Base-by-base conservation (phyloP, 306 rosid genomes). In the Trichosanthes cucumerina region DNA sequence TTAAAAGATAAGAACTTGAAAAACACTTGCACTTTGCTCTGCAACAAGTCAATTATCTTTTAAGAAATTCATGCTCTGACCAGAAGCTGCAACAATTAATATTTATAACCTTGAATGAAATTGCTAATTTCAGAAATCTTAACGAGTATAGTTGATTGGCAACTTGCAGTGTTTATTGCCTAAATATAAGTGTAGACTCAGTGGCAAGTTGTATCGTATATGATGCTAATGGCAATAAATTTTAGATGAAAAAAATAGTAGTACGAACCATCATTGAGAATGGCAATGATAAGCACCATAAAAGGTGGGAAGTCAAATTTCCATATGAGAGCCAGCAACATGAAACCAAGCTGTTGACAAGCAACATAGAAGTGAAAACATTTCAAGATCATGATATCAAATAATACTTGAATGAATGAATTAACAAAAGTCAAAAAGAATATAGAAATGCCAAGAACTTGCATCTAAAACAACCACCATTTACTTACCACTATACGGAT, bases 251-350 rank as follows among this genome's bases (percentile, higher is more conserved):
- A 34, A 2, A 19, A 9, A 5, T 50, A 63, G 78, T 78, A 82
- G 64, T 81, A 83, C 98, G 28, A 75, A 95, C 98, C 98, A 84
- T 95, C 98, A 57, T 95, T 95, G 78, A 95, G 97, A 65, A 95
- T 91, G 82, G 98, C 98, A 13, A 95, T 92, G 71, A 95, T 95
- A 21, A 95, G 98, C 84, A 95, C 97, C 98, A 95, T 95, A 72
- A 95, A 95, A 58, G 98, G 98, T 24, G 98, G 98, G 81, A 95
- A 95, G 80, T 95, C 98, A 71, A 95, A 95, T 89, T 85, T 66
- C 98, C 98, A 95, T 81, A 95, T 82, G 68, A 95, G 91, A 70
- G 98, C 98, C 81, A 95, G 90, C 86, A 95, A 88, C 97, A 95
- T 92, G 90, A 95, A 95, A 83, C 98, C 98, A 66, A 95, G 96